phyloP scores from a whole-genome alignment of 257 asterid species.

The Solanum dulcamara region DNA sequence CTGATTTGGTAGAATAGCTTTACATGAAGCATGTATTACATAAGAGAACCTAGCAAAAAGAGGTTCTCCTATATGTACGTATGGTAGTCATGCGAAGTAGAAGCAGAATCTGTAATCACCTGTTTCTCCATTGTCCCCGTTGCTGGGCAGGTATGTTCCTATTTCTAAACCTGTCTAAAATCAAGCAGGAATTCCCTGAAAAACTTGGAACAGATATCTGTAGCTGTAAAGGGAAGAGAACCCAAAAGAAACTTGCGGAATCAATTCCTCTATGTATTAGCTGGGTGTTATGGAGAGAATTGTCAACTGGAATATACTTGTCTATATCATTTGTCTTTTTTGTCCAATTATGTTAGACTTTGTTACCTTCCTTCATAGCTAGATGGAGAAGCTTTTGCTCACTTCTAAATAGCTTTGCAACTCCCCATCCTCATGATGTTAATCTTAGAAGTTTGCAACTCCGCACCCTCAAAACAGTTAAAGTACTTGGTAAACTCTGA shows the following conservation, averaged over 20 bases:
- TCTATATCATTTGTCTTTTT: neutral
- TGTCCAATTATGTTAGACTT: neutral
- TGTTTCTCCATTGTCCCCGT: neutral
- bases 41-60: neutral
- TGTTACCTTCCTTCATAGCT: neutral
- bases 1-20: neutral
- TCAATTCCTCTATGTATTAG: neutral
- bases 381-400: neutral
- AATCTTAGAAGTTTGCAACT: neutral
- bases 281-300: neutral
- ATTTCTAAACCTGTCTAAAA: neutral
- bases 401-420: neutral
- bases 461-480: neutral
- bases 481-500: neutral
- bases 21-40: neutral
- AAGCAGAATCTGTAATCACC: neutral
- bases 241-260: neutral
- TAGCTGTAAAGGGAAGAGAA: neutral
- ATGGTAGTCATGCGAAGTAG: neutral
- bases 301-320: neutral
- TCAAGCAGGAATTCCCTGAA: neutral
- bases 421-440: neutral
- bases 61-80: neutral
- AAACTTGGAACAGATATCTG: neutral
- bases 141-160: neutral